Percentiles rank a stretch among this genome's conserved stretches.
These are phyloP conservation scores for Arabidopsis hybrid DNA, from an alignment of 441 rosid genomes.

Conservation along the genomic window DNA sequence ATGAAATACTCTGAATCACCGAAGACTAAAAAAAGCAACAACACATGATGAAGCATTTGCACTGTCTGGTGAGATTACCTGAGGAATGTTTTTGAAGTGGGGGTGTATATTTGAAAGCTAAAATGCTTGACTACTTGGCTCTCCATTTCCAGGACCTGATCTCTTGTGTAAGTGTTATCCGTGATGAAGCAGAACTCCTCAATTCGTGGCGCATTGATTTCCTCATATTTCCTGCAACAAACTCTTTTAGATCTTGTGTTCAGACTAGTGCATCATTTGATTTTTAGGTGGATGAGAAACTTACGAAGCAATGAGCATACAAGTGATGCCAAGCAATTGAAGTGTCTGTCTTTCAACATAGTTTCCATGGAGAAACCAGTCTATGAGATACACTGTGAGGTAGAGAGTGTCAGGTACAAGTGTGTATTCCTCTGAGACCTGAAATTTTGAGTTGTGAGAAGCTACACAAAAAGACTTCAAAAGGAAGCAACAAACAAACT, in stretches of 20 bases:
- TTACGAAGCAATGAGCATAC: constrained; percentile 81
- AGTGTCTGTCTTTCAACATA: constrained; percentile 63
- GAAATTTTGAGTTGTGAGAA: constrained; percentile 39
- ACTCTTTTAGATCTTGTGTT: not conserved
- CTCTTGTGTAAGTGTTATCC: constrained; percentile 69
- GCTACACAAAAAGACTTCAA: not conserved
- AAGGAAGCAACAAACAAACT: constrained; percentile 8
- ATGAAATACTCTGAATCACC: not conserved
- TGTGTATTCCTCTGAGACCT: constrained; percentile 79
- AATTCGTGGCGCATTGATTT: constrained; percentile 69
- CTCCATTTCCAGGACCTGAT: constrained; percentile 70
- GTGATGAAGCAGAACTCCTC: constrained; percentile 83
- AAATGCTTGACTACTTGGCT: constrained; percentile 53
- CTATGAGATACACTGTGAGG: constrained; percentile 71
- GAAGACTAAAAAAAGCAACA: not conserved
- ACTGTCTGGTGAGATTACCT: constrained; percentile 22
- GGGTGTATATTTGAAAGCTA: constrained; percentile 57
- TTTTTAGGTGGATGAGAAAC: constrained; percentile 34
- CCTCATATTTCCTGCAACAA: constrained; percentile 67
- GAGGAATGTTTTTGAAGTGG: constrained; percentile 71
- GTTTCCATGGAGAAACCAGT: constrained; percentile 66
- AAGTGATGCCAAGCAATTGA: constrained; percentile 78
- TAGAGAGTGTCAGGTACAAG: constrained; percentile 71
- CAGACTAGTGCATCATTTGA: not conserved
- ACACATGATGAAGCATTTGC: not conserved